phyloP scores from a whole-genome alignment of 2,329 filamentous ascomycete species.

The Thelonectria rubi region DNA sequence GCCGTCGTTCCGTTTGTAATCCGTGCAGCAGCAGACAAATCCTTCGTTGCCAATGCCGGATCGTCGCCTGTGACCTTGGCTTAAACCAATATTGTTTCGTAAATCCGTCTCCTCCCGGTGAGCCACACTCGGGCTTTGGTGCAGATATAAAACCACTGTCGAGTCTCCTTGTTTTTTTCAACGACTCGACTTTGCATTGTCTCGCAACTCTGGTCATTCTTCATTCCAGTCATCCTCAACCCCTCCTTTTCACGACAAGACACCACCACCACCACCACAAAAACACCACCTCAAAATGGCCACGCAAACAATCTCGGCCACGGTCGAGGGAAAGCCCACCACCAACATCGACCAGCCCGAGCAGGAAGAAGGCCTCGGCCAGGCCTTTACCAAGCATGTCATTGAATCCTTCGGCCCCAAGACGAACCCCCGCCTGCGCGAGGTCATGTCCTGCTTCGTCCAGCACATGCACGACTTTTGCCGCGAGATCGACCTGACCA shows the following conservation, averaged over 20 bases:
- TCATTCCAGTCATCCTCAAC: not conserved
- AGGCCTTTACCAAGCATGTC: conserved; percentile 75
- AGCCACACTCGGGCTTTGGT: not conserved
- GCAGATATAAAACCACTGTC: conserved; percentile 16
- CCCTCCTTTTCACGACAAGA: not conserved
- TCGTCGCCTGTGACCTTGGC: conserved; percentile 9
- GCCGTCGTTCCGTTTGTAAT: conserved; percentile 18
- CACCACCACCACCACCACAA: not conserved
- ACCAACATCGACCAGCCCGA: conserved; percentile 49
- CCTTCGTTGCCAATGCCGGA: not conserved
- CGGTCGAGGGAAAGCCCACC: not conserved
- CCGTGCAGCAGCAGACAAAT: not conserved
- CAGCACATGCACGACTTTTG: conserved; percentile 83
- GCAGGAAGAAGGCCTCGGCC: conserved; percentile 49
- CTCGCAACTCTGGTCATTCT: conserved; percentile 2
- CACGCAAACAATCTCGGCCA: conserved; percentile 24
- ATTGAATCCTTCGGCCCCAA: conserved; percentile 79
- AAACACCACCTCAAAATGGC: not conserved
- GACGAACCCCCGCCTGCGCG: conserved; percentile 71
- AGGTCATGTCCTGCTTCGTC: conserved; percentile 74
- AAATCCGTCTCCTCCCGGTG: conserved; percentile 6
- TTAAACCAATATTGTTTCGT: conserved; percentile 7
- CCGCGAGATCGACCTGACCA: conserved; percentile 79
- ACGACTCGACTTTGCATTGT: too few relatives aligned
- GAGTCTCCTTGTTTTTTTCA: too few relatives aligned